These are phyloP conservation scores for Teunomyces aglyptinius DNA, from an alignment of 805 yeast species.

Conservation along the genomic window DNA sequence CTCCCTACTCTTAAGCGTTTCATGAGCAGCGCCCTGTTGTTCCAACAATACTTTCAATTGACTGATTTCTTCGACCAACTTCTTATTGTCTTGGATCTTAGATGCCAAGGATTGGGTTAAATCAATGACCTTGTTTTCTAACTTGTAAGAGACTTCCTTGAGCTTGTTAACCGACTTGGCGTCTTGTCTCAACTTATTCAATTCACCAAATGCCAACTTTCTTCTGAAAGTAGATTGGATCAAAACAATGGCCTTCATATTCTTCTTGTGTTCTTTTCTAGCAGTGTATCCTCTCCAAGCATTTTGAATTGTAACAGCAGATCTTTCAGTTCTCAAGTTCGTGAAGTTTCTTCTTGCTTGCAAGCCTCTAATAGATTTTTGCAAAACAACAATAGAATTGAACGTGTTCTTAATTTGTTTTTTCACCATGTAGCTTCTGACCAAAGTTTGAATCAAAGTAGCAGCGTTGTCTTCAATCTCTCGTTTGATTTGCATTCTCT, in stretches of 20 bases:
- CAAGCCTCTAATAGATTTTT: constrained; percentile 50
- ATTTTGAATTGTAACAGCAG: constrained; percentile 74
- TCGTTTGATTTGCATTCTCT: constrained; percentile 52
- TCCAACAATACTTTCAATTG: constrained; percentile 44
- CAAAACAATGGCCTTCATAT: constrained; percentile 56
- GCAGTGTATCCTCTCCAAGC: constrained; percentile 66
- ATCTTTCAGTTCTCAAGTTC: constrained; percentile 51
- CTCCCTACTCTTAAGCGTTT: constrained; percentile 54
- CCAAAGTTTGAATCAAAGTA: constrained; percentile 62
- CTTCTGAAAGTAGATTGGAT: constrained; percentile 81
- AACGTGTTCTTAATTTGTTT: constrained; percentile 30
- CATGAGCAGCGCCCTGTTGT: constrained; percentile 53
- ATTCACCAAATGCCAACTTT: constrained; percentile 64
- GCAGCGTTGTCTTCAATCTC: constrained; percentile 66
- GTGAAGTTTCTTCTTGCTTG: constrained; percentile 52
- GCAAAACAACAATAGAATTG: constrained; percentile 41
- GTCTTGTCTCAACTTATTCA: constrained; percentile 68
- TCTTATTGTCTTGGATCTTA: constrained; percentile 79
- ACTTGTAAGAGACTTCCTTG: constrained; percentile 86
- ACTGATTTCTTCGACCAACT: constrained; percentile 60
- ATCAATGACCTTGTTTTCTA: constrained; percentile 97
- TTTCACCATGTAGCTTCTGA: constrained; percentile 56
- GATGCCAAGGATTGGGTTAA: constrained; percentile 80
- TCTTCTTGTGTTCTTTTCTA: constrained; percentile 48
- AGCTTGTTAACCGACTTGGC: constrained; percentile 89